A percentile compares a stretch with the other conserved stretches of the same genome.
These are phyloP conservation scores for Phellinidium pouzarii DNA, from an alignment of 1,284 basidiomycete genomes.

Conservation along the genomic window DNA sequence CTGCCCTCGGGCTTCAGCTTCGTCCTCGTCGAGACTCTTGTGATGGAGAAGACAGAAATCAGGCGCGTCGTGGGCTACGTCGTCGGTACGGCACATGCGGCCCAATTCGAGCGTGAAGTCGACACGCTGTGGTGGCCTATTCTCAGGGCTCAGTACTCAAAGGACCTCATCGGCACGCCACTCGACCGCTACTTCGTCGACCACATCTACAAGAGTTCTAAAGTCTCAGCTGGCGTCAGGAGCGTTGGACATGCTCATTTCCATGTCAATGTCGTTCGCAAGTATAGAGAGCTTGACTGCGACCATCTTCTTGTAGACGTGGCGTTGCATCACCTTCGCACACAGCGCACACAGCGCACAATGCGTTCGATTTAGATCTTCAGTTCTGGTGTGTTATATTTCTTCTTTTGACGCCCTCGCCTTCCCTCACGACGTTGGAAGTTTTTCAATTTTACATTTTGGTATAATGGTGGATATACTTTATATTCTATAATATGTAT, in stretches of 20 bases:
- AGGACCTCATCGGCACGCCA: constrained; percentile 12
- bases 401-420: not conserved
- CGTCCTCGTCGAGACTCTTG: constrained; percentile 12
- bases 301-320: constrained; percentile 16
- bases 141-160: constrained; percentile 2
- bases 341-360: not conserved
- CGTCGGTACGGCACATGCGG: constrained; percentile 9
- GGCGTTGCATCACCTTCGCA: constrained; percentile 11
- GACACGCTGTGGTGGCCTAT: constrained; percentile 11
- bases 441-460: too few relatives aligned
- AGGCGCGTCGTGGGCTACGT: constrained; percentile 12
- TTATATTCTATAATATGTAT: too few relatives aligned
- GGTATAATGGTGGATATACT: too few relatives aligned
- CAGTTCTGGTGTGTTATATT: not conserved
- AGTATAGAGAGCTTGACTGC: constrained; percentile 11
- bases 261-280: constrained; percentile 9
- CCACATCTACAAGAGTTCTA: constrained; percentile 8
- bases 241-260: constrained; percentile 3
- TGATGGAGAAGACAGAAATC: not conserved
- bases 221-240: not conserved
- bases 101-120: constrained; percentile 15
- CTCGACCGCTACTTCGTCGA: constrained; percentile 15
- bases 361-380: not conserved
- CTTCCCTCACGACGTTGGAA: too few relatives aligned
- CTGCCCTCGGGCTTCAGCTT: constrained; percentile 15